Evolutionary conservation across 345 rosid genomes (phyloP).

Genomic region (Salix brachista): DNA sequence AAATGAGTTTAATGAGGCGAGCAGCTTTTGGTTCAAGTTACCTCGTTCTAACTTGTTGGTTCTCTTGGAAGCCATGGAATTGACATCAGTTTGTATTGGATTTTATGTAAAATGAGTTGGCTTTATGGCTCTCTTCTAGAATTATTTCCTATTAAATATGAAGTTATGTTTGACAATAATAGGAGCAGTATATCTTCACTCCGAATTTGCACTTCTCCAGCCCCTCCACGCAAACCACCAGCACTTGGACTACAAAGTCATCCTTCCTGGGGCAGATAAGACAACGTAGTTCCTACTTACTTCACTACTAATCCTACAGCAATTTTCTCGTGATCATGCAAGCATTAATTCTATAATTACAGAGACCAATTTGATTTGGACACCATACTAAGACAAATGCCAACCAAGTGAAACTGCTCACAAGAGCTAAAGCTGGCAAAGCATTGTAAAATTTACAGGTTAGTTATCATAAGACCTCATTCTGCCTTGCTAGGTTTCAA

Average conservation of each 20-base stretch:
- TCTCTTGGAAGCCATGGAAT: slow-evolving; percentile 4
- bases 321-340: background rate
- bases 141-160: background rate
- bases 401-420: background rate
- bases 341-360: background rate
- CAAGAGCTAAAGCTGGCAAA: no score
- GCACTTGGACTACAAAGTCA: background rate
- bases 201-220: background rate
- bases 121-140: slow-evolving; percentile 1
- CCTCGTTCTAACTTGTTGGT: slow-evolving; percentile 22
- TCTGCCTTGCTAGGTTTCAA: no score
- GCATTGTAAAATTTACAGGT: background rate
- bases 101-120: slow-evolving; percentile 7
- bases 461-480: background rate
- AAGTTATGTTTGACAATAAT: slow-evolving; percentile 13
- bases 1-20: slow-evolving; percentile 8
- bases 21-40: slow-evolving; percentile 9
- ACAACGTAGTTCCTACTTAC: background rate
- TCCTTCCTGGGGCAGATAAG: background rate
- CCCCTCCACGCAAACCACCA: no score
- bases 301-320: background rate
- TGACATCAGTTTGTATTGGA: slow-evolving; percentile 2
- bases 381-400: background rate
- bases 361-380: background rate
- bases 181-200: slow-evolving; percentile 11